Conservation (phyloP, 768 basidiomycete genomes). For the Trametes cinnabarina region DNA sequence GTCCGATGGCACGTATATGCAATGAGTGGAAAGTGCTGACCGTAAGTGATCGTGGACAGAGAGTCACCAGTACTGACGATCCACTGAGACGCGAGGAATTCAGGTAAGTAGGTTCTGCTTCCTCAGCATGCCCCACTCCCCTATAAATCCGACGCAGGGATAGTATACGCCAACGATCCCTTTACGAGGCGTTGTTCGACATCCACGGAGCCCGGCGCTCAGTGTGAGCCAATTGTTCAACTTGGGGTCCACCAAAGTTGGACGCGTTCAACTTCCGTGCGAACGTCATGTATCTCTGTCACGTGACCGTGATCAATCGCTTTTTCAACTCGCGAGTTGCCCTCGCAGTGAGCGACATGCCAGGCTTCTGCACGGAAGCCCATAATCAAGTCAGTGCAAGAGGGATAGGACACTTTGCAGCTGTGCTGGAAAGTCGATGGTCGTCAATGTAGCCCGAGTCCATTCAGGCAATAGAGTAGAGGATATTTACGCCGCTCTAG, state of each 20-base stretch:
- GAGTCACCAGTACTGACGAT: neutral
- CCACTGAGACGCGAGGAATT: no score
- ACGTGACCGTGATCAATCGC: neutral
- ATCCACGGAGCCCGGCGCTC: neutral
- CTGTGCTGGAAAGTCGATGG: no score
- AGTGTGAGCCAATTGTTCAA: neutral
- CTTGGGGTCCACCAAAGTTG: neutral
- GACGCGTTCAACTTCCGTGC: conserved; percentile 10
- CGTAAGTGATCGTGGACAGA: neutral
- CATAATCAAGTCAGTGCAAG: no score
- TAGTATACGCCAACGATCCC: neutral
- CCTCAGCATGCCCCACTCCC: neutral
- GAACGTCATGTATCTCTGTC: neutral
- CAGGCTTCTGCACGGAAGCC: no score
- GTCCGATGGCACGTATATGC: no score
- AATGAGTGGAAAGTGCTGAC: neutral
- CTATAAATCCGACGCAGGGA: neutral
- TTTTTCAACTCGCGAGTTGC: no score
- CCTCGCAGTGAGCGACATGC: no score
- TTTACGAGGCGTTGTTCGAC: neutral
- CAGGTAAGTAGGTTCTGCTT: neutral
- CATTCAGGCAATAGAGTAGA: no score
- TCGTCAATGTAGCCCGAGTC: no score
- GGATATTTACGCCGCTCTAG: no score
- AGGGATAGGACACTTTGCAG: no score